Percentiles rank a stretch among this genome's conserved stretches.
phyloP scores from a whole-genome alignment of 2,329 filamentous ascomycete species.

The Amylocarpus encephaloides region DNA sequence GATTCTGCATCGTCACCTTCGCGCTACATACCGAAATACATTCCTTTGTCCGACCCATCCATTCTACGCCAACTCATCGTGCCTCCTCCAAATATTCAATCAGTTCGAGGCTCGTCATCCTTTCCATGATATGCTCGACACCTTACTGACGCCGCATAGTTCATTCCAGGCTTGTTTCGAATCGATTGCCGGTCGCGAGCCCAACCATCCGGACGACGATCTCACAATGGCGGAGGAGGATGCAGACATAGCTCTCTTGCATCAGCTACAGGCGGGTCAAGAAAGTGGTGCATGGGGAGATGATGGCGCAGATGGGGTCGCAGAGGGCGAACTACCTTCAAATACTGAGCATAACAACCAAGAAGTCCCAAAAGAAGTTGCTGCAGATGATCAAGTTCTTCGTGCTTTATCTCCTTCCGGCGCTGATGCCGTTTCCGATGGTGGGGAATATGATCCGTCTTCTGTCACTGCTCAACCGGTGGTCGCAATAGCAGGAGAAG shows the following conservation, averaged over 20 bases:
- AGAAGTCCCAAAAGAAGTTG: conserved; percentile 32
- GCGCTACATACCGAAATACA: not conserved
- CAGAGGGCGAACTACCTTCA: conserved; percentile 29
- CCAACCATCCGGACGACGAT: not conserved
- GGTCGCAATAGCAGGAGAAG: conserved; percentile 25
- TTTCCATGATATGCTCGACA: no score
- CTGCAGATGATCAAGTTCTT: conserved; percentile 34
- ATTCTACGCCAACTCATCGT: no score
- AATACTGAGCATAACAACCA: conserved; percentile 33
- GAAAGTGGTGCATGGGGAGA: conserved; percentile 28
- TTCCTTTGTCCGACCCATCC: no score
- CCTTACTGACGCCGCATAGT: no score
- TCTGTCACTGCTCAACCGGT: conserved; percentile 28
- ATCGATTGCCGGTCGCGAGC: not conserved
- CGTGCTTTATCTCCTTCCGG: conserved; percentile 32
- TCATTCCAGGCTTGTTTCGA: not conserved
- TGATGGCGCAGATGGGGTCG: conserved; percentile 24
- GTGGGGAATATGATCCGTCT: conserved; percentile 31
- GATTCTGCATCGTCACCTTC: not conserved
- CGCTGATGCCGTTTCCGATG: conserved; percentile 28
- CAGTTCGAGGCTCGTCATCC: no score
- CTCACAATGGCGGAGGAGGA: conserved; percentile 32
- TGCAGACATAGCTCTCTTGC: conserved; percentile 33
- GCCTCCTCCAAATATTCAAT: no score
- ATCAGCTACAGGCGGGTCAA: conserved; percentile 32